Evolutionary conservation across 2,329 filamentous ascomycete species (phyloP).

Genomic region (Claviceps sp.): DNA sequence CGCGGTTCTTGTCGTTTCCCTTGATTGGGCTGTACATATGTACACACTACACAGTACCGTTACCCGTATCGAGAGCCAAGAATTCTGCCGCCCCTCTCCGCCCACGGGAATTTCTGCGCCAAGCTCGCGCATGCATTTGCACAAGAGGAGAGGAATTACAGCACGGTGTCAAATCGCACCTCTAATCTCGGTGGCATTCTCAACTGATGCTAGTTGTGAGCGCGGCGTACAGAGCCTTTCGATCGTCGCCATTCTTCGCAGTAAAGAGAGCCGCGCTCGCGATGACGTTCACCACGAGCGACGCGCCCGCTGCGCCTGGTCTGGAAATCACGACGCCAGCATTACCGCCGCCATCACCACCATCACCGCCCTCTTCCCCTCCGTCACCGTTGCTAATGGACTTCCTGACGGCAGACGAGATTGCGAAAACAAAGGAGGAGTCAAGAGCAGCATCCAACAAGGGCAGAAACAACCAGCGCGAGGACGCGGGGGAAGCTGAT

Average conservation of each 20-base stretch:
- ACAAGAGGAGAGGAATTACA: too few species aligned
- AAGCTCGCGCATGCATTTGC: too few species aligned
- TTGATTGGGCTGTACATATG: too few species aligned
- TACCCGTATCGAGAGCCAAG: too few species aligned
- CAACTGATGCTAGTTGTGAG: constrained; percentile 6
- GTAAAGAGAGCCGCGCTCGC: constrained; percentile 1
- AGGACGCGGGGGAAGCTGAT: background rate
- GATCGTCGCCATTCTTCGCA: background rate
- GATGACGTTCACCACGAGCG: constrained; percentile 6
- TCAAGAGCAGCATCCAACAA: background rate
- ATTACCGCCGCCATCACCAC: background rate
- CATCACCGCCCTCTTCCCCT: background rate
- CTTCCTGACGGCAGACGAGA: constrained; percentile 1
- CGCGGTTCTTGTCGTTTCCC: too few species aligned
- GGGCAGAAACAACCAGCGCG: background rate
- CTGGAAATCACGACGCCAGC: constrained; percentile 3
- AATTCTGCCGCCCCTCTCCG: constrained; percentile 3
- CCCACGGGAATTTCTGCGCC: background rate
- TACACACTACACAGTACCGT: too few species aligned
- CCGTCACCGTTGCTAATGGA: background rate
- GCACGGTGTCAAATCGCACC: too few species aligned
- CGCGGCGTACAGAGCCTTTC: constrained; percentile 7
- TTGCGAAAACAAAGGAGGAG: background rate
- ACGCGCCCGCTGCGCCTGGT: constrained; percentile 4
- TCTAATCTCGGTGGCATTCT: too few species aligned